phyloP scores from a whole-genome alignment of 345 rosid species.

The Boechera divaricarpa region DNA sequence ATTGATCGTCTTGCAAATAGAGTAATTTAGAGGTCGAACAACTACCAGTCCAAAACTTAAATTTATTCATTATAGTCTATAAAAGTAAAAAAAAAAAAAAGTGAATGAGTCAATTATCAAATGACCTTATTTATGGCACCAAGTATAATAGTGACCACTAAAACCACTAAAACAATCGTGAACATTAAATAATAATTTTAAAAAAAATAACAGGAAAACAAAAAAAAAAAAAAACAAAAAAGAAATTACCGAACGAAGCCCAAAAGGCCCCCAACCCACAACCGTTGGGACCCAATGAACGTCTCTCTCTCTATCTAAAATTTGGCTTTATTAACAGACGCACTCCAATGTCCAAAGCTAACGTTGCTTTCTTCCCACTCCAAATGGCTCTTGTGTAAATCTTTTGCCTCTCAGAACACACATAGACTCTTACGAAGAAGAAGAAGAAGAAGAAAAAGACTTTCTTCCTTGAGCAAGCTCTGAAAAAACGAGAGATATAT shows the following conservation, averaged over 20 bases:
- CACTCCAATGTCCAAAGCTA: conserved; percentile 44
- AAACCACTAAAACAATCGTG: too few species aligned
- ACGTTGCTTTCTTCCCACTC: conserved; percentile 48
- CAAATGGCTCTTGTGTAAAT: conserved; percentile 27
- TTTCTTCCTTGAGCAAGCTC: background rate
- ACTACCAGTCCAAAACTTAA: background rate
- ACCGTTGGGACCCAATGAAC: conserved; percentile 5
- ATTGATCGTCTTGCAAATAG: too few species aligned
- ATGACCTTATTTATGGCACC: background rate
- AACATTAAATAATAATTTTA: too few species aligned
- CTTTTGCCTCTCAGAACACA: conserved; percentile 16
- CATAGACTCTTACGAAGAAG: conserved; percentile 18
- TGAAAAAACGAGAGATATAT: background rate
- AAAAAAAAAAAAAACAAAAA: background rate
- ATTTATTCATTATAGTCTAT: too few species aligned
- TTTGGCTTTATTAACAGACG: conserved; percentile 43
- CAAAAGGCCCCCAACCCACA: conserved; percentile 40
- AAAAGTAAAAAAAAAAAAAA: too few species aligned
- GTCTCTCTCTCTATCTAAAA: background rate
- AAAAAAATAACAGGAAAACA: too few species aligned
- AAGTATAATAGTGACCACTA: background rate
- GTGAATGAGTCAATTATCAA: background rate
- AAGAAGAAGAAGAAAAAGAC: conserved; percentile 6
- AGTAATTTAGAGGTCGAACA: background rate
- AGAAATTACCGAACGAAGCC: conserved; percentile 13